Evolutionary conservation across 306 rosid species (phyloP).

Genomic region (Malus domestica): DNA sequence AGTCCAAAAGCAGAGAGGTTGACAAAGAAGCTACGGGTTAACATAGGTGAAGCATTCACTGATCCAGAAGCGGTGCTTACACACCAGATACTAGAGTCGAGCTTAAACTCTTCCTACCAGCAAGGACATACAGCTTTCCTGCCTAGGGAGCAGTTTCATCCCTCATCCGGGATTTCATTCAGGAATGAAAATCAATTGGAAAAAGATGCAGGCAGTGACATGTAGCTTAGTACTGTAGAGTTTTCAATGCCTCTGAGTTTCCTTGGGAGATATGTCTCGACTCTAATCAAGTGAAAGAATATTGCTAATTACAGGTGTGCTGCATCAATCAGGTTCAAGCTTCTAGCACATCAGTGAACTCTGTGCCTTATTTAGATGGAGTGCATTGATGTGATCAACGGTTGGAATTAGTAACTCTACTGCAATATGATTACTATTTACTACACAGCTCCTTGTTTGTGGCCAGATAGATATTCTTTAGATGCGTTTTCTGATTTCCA

Average conservation of each 20-base stretch:
- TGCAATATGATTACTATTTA: neutral
- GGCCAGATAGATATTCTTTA: neutral
- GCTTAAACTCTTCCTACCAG: slow-evolving; percentile 59
- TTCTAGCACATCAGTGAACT: slow-evolving; percentile 18
- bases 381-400: slow-evolving; percentile 24
- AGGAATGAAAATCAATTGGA: slow-evolving; percentile 38
- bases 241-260: slow-evolving; percentile 24
- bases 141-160: slow-evolving; percentile 49
- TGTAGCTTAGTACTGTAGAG: slow-evolving; percentile 37
- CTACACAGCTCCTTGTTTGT: neutral
- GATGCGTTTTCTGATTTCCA: neutral
- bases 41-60: slow-evolving; percentile 38
- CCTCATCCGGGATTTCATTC: slow-evolving; percentile 37
- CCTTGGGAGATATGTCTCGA: slow-evolving; percentile 20
- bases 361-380: slow-evolving; percentile 14
- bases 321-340: slow-evolving; percentile 30
- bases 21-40: slow-evolving; percentile 49
- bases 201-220: slow-evolving; percentile 34
- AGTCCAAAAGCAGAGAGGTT: slow-evolving; percentile 58
- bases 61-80: slow-evolving; percentile 59
- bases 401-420: neutral
- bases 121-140: slow-evolving; percentile 38
- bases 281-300: slow-evolving; percentile 29
- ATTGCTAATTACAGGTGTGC: slow-evolving; percentile 26
- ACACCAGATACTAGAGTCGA: slow-evolving; percentile 88